These are phyloP conservation scores for Ceratobasidium sp. DNA, from an alignment of 1,284 basidiomycete genomes.

Conservation along the genomic window DNA sequence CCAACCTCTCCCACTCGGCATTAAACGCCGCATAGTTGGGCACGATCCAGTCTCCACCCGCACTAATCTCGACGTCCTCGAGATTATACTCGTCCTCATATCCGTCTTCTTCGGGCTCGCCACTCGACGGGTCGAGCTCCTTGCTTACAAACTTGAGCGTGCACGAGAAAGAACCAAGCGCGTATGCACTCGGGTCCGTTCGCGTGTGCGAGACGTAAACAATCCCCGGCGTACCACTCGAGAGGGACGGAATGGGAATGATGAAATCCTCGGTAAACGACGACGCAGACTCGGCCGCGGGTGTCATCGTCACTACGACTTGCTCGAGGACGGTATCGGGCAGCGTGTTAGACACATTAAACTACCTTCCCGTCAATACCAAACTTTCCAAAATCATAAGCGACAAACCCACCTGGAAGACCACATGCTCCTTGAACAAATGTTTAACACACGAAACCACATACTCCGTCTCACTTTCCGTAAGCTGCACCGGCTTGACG, in stretches of 20 bases:
- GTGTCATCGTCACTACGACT: conserved; percentile 94
- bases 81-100: conserved; percentile 99
- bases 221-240: conserved; percentile 77
- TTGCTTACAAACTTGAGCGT: conserved; percentile 98
- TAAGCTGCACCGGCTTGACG: conserved; percentile 84
- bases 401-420: conserved; percentile 83
- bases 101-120: conserved; percentile 97
- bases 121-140: conserved; percentile 96
- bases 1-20: conserved; percentile 95
- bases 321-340: conserved; percentile 97
- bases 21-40: conserved; percentile 93
- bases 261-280: conserved; percentile 96
- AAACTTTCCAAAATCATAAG: background rate
- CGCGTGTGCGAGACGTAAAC: conserved; percentile 97
- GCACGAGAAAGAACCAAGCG: conserved; percentile 89
- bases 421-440: conserved; percentile 94
- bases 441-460: conserved; percentile 98
- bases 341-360: conserved; percentile 98
- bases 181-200: conserved; percentile 81
- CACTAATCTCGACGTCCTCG: conserved; percentile 94
- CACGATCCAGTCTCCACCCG: conserved; percentile 93
- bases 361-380: conserved; percentile 65
- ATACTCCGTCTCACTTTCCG: conserved; percentile 98
- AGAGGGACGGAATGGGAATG: conserved; percentile 83
- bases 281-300: conserved; percentile 71